phyloP scores from a whole-genome alignment of 1,284 basidiomycete species.

The Cutaneotrichosporon cyanovorans region DNA sequence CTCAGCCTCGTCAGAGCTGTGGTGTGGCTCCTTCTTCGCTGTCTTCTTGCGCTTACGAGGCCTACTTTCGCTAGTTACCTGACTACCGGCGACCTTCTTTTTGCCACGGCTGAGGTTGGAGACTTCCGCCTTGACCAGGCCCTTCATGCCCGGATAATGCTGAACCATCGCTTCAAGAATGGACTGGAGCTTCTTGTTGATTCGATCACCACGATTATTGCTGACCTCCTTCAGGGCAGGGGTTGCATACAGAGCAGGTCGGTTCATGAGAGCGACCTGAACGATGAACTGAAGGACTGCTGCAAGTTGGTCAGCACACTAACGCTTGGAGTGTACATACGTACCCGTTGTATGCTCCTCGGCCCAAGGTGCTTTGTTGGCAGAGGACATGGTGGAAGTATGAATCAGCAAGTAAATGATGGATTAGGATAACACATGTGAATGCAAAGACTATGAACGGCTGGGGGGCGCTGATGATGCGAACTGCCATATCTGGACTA shows the following conservation, averaged over 20 bases:
- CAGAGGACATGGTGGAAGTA: not conserved
- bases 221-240: conserved; percentile 12
- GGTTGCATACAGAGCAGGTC: conserved; percentile 12
- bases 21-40: too few species aligned
- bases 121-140: conserved; percentile 15
- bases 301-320: not conserved
- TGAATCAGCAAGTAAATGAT: not conserved
- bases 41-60: too few species aligned
- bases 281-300: too few species aligned
- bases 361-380: not conserved
- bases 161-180: not conserved
- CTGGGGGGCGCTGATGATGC: too few species aligned
- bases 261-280: not conserved
- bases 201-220: conserved; percentile 21
- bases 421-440: too few species aligned
- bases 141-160: conserved; percentile 8
- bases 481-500: too few species aligned
- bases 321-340: not conserved
- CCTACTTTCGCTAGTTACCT: too few species aligned
- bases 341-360: not conserved
- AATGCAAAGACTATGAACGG: too few species aligned
- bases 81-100: conserved; percentile 3
- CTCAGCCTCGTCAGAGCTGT: too few species aligned
- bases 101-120: conserved; percentile 2
- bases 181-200: conserved; percentile 23